phyloP scores from a whole-genome alignment of 23 red algal species.

The Gracilaria gracilis region DNA sequence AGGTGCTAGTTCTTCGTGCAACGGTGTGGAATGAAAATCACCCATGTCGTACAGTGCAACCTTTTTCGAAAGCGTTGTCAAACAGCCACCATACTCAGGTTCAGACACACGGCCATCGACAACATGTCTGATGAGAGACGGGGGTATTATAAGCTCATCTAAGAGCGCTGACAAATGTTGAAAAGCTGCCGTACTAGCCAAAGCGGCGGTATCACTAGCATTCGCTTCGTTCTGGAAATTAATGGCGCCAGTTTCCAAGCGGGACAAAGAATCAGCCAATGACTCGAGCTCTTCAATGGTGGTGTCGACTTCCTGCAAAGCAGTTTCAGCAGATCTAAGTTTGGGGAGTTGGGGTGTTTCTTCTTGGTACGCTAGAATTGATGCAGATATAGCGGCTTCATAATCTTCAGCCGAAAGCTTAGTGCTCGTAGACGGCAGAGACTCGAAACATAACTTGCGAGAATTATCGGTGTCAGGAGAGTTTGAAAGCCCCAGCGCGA shows the following conservation, averaged over 20 bases:
- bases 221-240: conserved; percentile 7
- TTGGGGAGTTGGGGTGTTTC: background rate
- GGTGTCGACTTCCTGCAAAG: background rate
- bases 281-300: conserved; percentile 10
- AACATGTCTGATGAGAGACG: conserved; percentile 65
- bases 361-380: conserved; percentile 12
- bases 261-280: background rate
- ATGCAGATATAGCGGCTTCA: conserved; percentile 13
- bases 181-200: conserved; percentile 30
- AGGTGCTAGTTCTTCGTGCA: conserved; percentile 73
- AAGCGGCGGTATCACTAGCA: background rate
- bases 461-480: background rate
- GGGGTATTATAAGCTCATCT: conserved; percentile 69
- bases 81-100: conserved; percentile 55
- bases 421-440: background rate
- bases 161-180: conserved; percentile 69
- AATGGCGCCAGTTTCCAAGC: conserved; percentile 12
- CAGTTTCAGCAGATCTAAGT: background rate
- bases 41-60: conserved; percentile 72
- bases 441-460: background rate
- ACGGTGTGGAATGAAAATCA: conserved; percentile 70
- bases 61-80: conserved; percentile 82
- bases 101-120: conserved; percentile 80
- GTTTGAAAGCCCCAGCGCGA: conserved; percentile 1
- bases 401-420: conserved; percentile 10